Base-by-base conservation (phyloP, 2,329 filamentous ascomycete genomes). In the Lasiodiplodia theobromae region DNA sequence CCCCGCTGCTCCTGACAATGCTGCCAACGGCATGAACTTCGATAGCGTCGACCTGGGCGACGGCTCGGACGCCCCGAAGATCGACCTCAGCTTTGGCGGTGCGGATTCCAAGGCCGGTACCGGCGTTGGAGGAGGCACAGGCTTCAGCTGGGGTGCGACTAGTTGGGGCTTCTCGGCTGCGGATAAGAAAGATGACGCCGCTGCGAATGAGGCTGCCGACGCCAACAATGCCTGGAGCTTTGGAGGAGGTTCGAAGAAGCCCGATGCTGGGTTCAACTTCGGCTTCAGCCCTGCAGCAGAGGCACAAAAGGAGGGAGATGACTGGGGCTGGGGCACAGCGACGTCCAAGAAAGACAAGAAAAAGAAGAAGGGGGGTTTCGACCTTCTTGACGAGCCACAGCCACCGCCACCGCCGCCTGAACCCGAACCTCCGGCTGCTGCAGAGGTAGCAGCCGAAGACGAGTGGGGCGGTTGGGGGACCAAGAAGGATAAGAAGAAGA, bases 1-100 rank as follows among this genome's bases (percentile, higher is more conserved):
- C 76, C 72, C 69, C 69, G 68, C 74, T 71, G 68, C 75, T 71
- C 75, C 74, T 66, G 73, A 72, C 67, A 74, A 76, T 68, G 74
- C 44, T 47, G 44, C 77, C 53, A 75, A 73, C 70, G 77, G 80
- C 67, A 80, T 80, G 73, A 81, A 79, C 65, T 83, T 84, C 71
- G 81, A 84, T 72, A 81, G 83, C 66, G 80, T 84, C 72, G 77
- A 79, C 73, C 75, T 84, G 72, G 77, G 84, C 77, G 75, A 76
- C 37, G 74, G 76, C 38, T 75, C 74, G 58, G 53, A 25, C 14
- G 64, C 53, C 28, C 83, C 83, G 25, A 83, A 84, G 74, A 79
- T 85, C 71, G 82, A 84, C 69, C 76, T 85, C 70, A 80, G 80
- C 70, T 82, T 84, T 70, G 81, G 80, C 56, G 75, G 76, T 58